These are phyloP conservation scores for Teunomyces panamensis DNA, from an alignment of 805 yeast genomes.

Conservation along the genomic window DNA sequence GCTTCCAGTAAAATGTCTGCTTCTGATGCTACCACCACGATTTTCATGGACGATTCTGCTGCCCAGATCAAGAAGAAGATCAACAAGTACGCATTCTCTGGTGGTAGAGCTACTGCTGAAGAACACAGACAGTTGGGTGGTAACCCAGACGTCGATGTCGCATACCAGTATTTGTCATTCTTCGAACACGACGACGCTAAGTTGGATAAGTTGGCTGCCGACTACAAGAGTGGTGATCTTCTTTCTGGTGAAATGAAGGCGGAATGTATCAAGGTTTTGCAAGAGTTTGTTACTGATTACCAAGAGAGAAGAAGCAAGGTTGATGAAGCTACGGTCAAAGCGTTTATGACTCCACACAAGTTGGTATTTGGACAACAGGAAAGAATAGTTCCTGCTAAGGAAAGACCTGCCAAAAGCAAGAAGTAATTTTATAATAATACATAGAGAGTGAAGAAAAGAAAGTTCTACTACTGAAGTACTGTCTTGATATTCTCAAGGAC, in stretches of 20 bases:
- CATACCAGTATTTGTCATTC: slow-evolving; percentile 88
- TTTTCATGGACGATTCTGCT: slow-evolving; percentile 92
- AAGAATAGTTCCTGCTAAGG: slow-evolving; percentile 70
- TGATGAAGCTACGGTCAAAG: slow-evolving; percentile 55
- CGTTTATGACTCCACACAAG: slow-evolving; percentile 83
- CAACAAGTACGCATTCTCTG: slow-evolving; percentile 94
- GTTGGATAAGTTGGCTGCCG: slow-evolving; percentile 56
- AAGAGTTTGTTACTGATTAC: slow-evolving; percentile 74
- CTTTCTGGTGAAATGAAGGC: slow-evolving; percentile 93
- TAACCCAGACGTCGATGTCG: slow-evolving; percentile 91
- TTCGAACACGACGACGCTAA: slow-evolving; percentile 86
- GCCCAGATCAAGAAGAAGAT: slow-evolving; percentile 91
- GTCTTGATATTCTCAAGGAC: slow-evolving; percentile 28
- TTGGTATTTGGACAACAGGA: slow-evolving; percentile 71
- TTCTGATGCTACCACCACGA: slow-evolving; percentile 83
- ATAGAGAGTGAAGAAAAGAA: not conserved
- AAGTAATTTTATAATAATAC: slow-evolving; percentile 6
- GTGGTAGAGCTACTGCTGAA: slow-evolving; percentile 84
- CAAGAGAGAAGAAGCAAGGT: slow-evolving; percentile 74
- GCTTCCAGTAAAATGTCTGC: slow-evolving; percentile 97
- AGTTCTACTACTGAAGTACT: not conserved
- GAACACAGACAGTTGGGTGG: slow-evolving; percentile 92
- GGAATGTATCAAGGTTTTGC: slow-evolving; percentile 75
- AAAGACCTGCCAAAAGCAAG: slow-evolving; percentile 43
- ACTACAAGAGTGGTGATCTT: slow-evolving; percentile 75